Conservation (phyloP, 2,329 filamentous ascomycete species). For the Pseudocercospora vitis region DNA sequence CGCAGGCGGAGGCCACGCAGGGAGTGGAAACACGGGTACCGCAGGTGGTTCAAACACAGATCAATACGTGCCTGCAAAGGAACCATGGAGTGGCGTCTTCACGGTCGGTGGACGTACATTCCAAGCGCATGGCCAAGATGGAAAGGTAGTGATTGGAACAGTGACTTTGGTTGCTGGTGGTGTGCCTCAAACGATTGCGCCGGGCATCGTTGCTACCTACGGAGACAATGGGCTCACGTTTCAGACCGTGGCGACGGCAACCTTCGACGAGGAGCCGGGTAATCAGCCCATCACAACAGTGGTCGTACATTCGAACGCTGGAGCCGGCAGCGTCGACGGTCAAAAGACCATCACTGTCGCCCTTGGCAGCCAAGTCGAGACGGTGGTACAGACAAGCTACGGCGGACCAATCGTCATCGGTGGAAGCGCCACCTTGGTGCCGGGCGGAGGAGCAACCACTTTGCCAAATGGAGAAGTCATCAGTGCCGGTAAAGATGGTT, state of each 20-base stretch:
- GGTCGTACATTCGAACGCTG: neutral
- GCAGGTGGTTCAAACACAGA: neutral
- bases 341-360: conserved; percentile 16
- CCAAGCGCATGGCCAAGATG: conserved; percentile 18
- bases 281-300: neutral
- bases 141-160: conserved; percentile 20
- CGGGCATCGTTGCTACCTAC: conserved; percentile 23
- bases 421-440: neutral
- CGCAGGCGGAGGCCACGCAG: neutral
- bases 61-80: conserved; percentile 18
- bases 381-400: conserved; percentile 15
- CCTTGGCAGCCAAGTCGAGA: conserved; percentile 12
- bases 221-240: conserved; percentile 21
- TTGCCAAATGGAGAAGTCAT: conserved; percentile 21
- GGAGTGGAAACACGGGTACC: neutral
- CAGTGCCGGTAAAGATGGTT: conserved; percentile 19
- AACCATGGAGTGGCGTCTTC: conserved; percentile 20
- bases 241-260: conserved; percentile 10
- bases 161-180: conserved; percentile 22
- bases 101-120: conserved; percentile 19
- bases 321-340: neutral
- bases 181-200: conserved; percentile 19
- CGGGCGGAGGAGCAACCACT: conserved; percentile 15
- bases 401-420: conserved; percentile 20
- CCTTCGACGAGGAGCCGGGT: conserved; percentile 6